Conservation (phyloP, 371 early-diverging fungal genomes). For the Rhizopus stolonifer region DNA sequence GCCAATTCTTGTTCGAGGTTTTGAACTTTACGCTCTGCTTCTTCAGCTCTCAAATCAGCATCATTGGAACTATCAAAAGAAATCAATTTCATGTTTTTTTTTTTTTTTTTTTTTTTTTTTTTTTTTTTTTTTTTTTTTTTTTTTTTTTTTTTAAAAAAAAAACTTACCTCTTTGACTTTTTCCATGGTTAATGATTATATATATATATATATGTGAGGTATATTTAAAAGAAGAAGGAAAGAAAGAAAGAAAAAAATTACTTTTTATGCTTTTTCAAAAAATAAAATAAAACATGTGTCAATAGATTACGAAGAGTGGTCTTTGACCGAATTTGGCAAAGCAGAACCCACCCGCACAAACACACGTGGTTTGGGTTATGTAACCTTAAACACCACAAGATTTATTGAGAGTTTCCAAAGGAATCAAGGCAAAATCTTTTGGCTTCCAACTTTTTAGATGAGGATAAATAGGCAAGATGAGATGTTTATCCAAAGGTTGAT, state of each 20-base stretch:
- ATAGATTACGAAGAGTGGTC: not conserved
- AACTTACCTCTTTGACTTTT: conserved; percentile 25
- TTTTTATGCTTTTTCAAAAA: conserved; percentile 1
- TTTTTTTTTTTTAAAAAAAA: too few relatives aligned
- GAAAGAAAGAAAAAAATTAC: conserved; percentile 8
- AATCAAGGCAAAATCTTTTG: conserved; percentile 25
- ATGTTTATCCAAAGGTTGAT: conserved; percentile 16
- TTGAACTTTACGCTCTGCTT: conserved; percentile 66
- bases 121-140: not conserved
- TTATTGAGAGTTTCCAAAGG: conserved; percentile 10
- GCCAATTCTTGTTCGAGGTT: conserved; percentile 64
- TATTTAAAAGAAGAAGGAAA: conserved; percentile 6
- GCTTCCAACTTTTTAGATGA: conserved; percentile 15
- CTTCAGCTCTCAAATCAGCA: conserved; percentile 76
- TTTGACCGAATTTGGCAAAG: not conserved
- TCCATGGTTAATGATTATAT: conserved; percentile 15
- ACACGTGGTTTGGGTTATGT: not conserved
- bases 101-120: not conserved
- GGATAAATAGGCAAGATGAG: conserved; percentile 21
- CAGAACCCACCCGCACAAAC: not conserved
- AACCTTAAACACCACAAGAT: not conserved
- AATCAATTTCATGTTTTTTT: not conserved
- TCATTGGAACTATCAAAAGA: conserved; percentile 62
- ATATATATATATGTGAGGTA: not conserved
- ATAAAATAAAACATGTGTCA: not conserved